phyloP scores from a whole-genome alignment of 1,284 basidiomycete species.

The Malassezia furfur region DNA sequence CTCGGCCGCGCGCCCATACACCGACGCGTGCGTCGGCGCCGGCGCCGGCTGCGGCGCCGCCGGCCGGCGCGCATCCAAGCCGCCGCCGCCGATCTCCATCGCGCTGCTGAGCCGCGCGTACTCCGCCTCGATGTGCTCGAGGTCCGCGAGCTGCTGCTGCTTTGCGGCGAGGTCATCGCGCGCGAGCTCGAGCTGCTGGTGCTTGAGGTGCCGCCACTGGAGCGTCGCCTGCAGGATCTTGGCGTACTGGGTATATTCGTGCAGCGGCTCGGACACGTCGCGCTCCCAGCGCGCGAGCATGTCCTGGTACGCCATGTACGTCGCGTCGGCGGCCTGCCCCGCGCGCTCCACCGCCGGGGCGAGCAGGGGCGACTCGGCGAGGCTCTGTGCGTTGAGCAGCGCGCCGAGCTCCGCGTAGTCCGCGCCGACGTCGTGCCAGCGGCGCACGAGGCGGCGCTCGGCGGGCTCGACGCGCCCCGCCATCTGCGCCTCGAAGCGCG shows the following conservation, averaged over 20 bases:
- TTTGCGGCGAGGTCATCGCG: constrained; percentile 81
- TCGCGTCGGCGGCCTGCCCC: constrained; percentile 88
- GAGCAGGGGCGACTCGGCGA: constrained; percentile 67
- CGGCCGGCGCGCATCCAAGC: constrained; percentile 17
- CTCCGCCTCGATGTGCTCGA: constrained; percentile 85
- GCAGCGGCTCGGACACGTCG: constrained; percentile 86
- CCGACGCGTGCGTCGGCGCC: constrained; percentile 14
- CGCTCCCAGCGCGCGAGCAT: constrained; percentile 58
- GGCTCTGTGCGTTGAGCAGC: constrained; percentile 85
- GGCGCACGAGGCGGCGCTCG: constrained; percentile 76
- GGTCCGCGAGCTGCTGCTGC: constrained; percentile 73
- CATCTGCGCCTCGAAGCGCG: constrained; percentile 87
- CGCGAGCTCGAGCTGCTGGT: constrained; percentile 94
- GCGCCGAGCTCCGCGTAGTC: constrained; percentile 93
- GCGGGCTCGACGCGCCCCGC: constrained; percentile 89
- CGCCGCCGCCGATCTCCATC: constrained; percentile 51
- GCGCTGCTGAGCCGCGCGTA: constrained; percentile 80
- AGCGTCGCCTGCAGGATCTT: constrained; percentile 86
- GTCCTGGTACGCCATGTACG: constrained; percentile 72
- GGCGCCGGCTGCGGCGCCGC: neutral
- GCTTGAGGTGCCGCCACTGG: constrained; percentile 91
- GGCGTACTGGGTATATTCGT: constrained; percentile 92
- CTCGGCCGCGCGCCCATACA: constrained; percentile 22
- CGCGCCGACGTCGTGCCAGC: constrained; percentile 82
- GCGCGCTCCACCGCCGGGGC: constrained; percentile 76